Conservation (phyloP, 441 rosid species). For the Hura crepitans region DNA sequence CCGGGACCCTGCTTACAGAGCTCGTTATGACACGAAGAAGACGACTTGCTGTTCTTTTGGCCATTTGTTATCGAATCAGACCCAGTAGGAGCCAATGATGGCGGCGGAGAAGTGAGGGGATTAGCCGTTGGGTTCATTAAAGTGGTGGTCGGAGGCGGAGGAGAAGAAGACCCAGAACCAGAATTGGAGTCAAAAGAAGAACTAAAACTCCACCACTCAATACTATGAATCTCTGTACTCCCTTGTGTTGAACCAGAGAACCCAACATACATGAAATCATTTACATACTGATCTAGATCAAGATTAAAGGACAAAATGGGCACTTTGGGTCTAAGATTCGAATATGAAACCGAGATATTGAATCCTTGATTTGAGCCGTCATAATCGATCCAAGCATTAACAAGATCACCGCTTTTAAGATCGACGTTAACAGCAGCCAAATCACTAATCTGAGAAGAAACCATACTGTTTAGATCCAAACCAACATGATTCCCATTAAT, state of each 20-base stretch:
- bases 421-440: slow-evolving; percentile 59
- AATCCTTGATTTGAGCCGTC: slow-evolving; percentile 45
- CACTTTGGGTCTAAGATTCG: slow-evolving; percentile 70
- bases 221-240: slow-evolving; percentile 84
- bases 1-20: slow-evolving; percentile 81
- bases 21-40: slow-evolving; percentile 66
- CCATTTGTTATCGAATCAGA: slow-evolving; percentile 26
- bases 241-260: slow-evolving; percentile 97
- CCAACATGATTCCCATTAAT: slow-evolving; percentile 94
- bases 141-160: slow-evolving; percentile 64
- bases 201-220: slow-evolving; percentile 92
- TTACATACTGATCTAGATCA: slow-evolving; percentile 69
- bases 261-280: slow-evolving; percentile 88
- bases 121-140: slow-evolving; percentile 68
- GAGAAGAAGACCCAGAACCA: slow-evolving; percentile 31
- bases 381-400: slow-evolving; percentile 78
- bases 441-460: slow-evolving; percentile 62
- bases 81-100: slow-evolving; percentile 51
- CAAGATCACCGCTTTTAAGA: slow-evolving; percentile 81
- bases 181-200: slow-evolving; percentile 50
- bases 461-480: slow-evolving; percentile 74
- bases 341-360: slow-evolving; percentile 62
- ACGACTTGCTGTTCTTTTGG: slow-evolving; percentile 37
- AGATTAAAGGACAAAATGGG: slow-evolving; percentile 54
- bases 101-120: slow-evolving; percentile 54